These are phyloP conservation scores for Leishmania gerbilli DNA, from an alignment of 208 protist species.

Conservation along the genomic window DNA sequence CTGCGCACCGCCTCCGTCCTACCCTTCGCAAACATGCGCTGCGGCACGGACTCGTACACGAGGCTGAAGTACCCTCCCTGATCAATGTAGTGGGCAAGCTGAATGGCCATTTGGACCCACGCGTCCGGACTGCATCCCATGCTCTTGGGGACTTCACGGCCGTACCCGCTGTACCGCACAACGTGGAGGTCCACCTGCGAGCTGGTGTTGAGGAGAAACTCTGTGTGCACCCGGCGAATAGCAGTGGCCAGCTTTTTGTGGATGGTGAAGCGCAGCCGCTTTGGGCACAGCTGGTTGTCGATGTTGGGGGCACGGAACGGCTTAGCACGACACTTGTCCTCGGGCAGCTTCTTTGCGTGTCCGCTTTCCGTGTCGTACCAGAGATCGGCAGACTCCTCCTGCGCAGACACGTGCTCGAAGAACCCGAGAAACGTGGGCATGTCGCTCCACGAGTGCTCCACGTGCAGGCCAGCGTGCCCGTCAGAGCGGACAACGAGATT, in stretches of 20 bases:
- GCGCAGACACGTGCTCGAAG: constrained; percentile 52
- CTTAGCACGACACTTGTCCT: constrained; percentile 30
- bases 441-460: constrained; percentile 87
- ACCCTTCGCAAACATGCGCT: constrained; percentile 65
- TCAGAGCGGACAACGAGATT: constrained; percentile 64
- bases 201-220: constrained; percentile 37
- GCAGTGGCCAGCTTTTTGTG: constrained; percentile 47
- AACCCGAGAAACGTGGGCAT: constrained; percentile 56
- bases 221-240: constrained; percentile 48
- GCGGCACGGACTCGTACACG: constrained; percentile 72
- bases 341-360: constrained; percentile 39
- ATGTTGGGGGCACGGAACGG: constrained; percentile 21
- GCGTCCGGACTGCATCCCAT: constrained; percentile 58
- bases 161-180: constrained; percentile 52
- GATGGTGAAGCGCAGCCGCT: constrained; percentile 68
- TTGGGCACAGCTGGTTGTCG: constrained; percentile 34
- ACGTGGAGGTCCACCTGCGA: constrained; percentile 67
- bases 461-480: constrained; percentile 64
- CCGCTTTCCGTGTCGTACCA: constrained; percentile 51
- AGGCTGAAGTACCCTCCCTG: constrained; percentile 57
- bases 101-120: constrained; percentile 86
- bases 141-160: constrained; percentile 43
- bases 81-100: constrained; percentile 80
- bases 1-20: constrained; percentile 85
- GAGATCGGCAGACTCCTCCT: constrained; percentile 51